A percentile compares a stretch with the other conserved stretches of the same genome.
Conservation (phyloP, 169 alveolate species). For the Eimeria maxima region DNA sequence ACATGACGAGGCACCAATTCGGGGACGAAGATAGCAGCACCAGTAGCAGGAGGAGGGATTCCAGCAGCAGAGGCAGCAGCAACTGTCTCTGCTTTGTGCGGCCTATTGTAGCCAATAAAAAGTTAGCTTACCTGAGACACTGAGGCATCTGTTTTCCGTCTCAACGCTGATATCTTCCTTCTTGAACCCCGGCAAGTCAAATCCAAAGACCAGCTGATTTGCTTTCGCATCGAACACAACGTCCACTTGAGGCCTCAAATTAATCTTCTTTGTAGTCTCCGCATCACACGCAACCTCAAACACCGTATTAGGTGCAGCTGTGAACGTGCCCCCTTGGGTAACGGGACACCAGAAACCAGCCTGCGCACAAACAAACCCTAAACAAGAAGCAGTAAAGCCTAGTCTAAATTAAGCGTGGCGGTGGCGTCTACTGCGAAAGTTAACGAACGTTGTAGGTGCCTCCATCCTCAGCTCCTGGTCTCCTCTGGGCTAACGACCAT, state of each 20-base stretch:
- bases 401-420: not conserved
- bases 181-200: constrained; percentile 79
- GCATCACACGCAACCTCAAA: constrained; percentile 79
- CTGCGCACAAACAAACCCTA: constrained; percentile 38
- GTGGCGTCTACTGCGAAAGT: not conserved
- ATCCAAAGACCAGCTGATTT: constrained; percentile 38
- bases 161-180: constrained; percentile 69
- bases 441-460: not conserved
- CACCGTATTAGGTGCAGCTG: constrained; percentile 77
- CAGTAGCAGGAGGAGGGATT: not conserved
- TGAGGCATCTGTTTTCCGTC: constrained; percentile 66
- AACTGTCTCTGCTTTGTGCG: not conserved
- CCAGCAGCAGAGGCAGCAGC: not conserved
- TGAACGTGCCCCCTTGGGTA: constrained; percentile 41
- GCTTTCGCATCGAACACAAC: constrained; percentile 64
- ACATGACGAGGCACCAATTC: not conserved
- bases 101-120: not conserved
- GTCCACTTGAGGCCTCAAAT: constrained; percentile 73
- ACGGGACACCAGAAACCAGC: constrained; percentile 81
- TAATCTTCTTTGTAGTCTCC: constrained; percentile 63
- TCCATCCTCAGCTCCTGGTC: not conserved
- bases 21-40: too few relatives aligned
- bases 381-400: not conserved
- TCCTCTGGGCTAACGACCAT: not conserved
- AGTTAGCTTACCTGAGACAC: constrained; percentile 52